Percentiles rank a stretch among this genome's conserved stretches.
These are phyloP conservation scores for Phytophthora nicotianae DNA, from an alignment of 352 stramenopile species.

Conservation along the genomic window DNA sequence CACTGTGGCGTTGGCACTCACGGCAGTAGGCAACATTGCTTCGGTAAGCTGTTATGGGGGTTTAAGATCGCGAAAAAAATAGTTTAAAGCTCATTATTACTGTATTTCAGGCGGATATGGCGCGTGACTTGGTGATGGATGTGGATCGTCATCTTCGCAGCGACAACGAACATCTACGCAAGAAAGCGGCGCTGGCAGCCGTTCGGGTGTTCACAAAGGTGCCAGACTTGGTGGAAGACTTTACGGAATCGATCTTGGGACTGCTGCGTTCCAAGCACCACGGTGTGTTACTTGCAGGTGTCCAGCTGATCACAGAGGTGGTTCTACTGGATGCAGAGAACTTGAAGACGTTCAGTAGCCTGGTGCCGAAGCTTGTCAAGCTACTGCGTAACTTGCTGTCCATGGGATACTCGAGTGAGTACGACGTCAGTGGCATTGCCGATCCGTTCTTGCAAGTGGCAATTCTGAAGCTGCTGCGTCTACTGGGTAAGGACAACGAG, in stretches of 20 bases:
- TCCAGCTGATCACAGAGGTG: constrained; percentile 97
- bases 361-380: constrained; percentile 80
- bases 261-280: constrained; percentile 97
- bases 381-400: constrained; percentile 96
- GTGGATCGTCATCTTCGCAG: constrained; percentile 95
- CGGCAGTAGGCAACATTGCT: constrained; percentile 97
- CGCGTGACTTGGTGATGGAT: constrained; percentile 97
- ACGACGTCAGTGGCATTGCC: constrained; percentile 98
- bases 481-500: constrained; percentile 96
- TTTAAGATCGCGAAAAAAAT: background rate
- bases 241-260: constrained; percentile 94
- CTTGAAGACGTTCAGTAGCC: constrained; percentile 70
- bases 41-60: constrained; percentile 62
- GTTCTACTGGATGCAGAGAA: constrained; percentile 80
- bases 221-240: constrained; percentile 98
- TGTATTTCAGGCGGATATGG: constrained; percentile 93
- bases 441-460: constrained; percentile 98
- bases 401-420: constrained; percentile 98
- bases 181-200: constrained; percentile 97
- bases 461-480: constrained; percentile 91
- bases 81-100: constrained; percentile 8
- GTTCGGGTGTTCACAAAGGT: constrained; percentile 94
- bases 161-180: constrained; percentile 96
- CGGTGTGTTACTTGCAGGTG: constrained; percentile 96
- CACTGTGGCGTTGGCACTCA: constrained; percentile 96